A percentile compares a stretch with the other conserved stretches of the same genome.
Evolutionary conservation across 495 filamentous ascomycete genomes (phyloP).

Genomic region (Patellaria atrata): DNA sequence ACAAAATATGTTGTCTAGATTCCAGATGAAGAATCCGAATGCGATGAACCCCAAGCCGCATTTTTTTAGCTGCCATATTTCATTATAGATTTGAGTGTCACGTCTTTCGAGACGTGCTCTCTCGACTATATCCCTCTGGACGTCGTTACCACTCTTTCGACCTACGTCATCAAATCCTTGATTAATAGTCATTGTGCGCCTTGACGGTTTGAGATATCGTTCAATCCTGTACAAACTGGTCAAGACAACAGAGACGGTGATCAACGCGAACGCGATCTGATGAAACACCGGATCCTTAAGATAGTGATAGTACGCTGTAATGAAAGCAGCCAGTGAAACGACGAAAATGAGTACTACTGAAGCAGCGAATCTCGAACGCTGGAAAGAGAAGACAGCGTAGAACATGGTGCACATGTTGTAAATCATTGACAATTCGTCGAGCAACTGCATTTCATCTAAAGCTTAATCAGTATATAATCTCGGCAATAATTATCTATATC

Average conservation of each 20-base stretch:
- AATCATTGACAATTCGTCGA: constrained; percentile 12
- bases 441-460: constrained; percentile 5
- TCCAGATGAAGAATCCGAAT: constrained; percentile 6
- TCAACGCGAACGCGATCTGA: constrained; percentile 9
- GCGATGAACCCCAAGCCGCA: background rate
- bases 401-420: constrained; percentile 6
- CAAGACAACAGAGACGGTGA: constrained; percentile 1
- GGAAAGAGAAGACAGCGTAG: constrained; percentile 6
- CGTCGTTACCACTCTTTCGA: no score
- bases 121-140: no score
- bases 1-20: constrained; percentile 9
- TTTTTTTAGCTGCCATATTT: constrained; percentile 1
- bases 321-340: constrained; percentile 3
- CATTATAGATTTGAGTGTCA: background rate
- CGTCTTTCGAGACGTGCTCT: background rate
- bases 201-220: background rate
- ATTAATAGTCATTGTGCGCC: no score
- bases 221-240: constrained; percentile 6
- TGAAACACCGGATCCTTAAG: constrained; percentile 10
- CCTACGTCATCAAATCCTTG: no score
- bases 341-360: background rate
- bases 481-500: background rate
- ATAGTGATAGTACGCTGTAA: constrained; percentile 12
- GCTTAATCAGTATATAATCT: background rate
- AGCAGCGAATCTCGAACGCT: background rate